A percentile compares a stretch with the other conserved stretches of the same genome.
phyloP scores from a whole-genome alignment of 2,329 filamentous ascomycete genomes.

The Aspergillus sojae region DNA sequence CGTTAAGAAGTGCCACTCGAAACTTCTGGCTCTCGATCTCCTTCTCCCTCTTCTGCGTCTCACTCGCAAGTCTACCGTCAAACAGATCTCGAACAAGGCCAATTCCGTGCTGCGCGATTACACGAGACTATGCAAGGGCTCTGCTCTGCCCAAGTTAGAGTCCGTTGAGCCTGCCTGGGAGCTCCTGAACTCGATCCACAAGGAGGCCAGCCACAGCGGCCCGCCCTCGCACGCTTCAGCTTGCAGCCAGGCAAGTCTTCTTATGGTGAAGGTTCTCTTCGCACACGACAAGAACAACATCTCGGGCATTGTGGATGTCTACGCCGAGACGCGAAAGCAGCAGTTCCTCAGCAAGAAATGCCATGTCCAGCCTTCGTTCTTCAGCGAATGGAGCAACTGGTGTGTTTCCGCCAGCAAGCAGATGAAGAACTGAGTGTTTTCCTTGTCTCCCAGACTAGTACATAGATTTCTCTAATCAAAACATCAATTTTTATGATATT shows the following conservation, averaged over 20 bases:
- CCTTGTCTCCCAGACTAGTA: neutral
- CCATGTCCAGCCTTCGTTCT: conserved; percentile 67
- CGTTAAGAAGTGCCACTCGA: conserved; percentile 74
- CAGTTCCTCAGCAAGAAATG: conserved; percentile 62
- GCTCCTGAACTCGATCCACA: conserved; percentile 68
- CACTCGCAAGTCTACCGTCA: conserved; percentile 74
- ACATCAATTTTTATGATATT: neutral
- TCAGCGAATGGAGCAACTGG: conserved; percentile 76
- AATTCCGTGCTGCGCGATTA: conserved; percentile 72
- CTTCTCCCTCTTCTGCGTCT: conserved; percentile 77
- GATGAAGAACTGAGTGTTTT: conserved; percentile 36
- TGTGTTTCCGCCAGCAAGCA: conserved; percentile 51
- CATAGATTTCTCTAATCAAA: neutral
- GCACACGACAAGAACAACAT: conserved; percentile 55
- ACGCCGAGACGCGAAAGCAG: conserved; percentile 62
- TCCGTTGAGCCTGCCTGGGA: conserved; percentile 52
- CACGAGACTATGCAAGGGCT: conserved; percentile 63
- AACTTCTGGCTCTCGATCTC: conserved; percentile 67
- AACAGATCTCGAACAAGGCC: conserved; percentile 74
- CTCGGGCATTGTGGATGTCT: conserved; percentile 63
- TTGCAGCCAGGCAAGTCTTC: conserved; percentile 63
- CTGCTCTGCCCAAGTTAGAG: conserved; percentile 47
- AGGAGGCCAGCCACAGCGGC: conserved; percentile 57
- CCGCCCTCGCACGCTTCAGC: conserved; percentile 74
- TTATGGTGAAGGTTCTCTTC: conserved; percentile 47